These are phyloP conservation scores for Aspergillus phoenicis DNA, from an alignment of 2,329 filamentous ascomycete genomes.

Conservation along the genomic window DNA sequence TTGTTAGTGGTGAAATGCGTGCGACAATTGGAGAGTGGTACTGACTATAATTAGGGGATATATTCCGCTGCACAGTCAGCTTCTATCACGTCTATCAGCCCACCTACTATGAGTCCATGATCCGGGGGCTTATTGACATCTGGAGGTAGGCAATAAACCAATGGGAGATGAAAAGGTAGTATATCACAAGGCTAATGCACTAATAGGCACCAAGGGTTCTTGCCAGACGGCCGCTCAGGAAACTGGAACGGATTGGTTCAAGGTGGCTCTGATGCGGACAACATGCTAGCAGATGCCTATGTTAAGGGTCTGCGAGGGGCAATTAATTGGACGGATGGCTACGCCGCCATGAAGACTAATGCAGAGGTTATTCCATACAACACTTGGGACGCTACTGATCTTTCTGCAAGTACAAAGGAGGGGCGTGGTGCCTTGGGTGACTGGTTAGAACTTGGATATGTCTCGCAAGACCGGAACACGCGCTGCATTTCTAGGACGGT, in stretches of 20 bases:
- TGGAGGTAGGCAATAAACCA: slow-evolving; percentile 53
- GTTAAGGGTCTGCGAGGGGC: slow-evolving; percentile 66
- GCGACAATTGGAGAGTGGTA: slow-evolving; percentile 15
- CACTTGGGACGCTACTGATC: slow-evolving; percentile 58
- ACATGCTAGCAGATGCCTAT: slow-evolving; percentile 71
- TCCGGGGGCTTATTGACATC: slow-evolving; percentile 69
- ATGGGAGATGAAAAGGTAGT: neutral
- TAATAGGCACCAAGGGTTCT: slow-evolving; percentile 54
- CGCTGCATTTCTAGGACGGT: slow-evolving; percentile 67
- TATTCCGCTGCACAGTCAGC: slow-evolving; percentile 66
- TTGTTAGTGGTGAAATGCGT: slow-evolving; percentile 31
- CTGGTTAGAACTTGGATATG: slow-evolving; percentile 67
- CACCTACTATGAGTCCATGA: slow-evolving; percentile 63
- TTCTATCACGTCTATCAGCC: slow-evolving; percentile 69
- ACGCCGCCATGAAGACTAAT: slow-evolving; percentile 66
- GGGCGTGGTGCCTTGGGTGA: slow-evolving; percentile 69
- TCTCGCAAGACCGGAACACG: slow-evolving; percentile 59
- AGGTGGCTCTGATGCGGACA: slow-evolving; percentile 71
- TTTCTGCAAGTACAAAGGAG: slow-evolving; percentile 65
- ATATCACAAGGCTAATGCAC: neutral
- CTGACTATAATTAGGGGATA: slow-evolving; percentile 53
- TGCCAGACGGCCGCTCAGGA: slow-evolving; percentile 68
- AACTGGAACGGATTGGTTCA: slow-evolving; percentile 66
- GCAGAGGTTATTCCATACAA: slow-evolving; percentile 66
- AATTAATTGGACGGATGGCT: slow-evolving; percentile 67